Evolutionary conservation across 1,284 basidiomycete genomes (phyloP), one percentile per base, ranked within the genome.

Genomic region (Hemileia vastatrix): DNA sequence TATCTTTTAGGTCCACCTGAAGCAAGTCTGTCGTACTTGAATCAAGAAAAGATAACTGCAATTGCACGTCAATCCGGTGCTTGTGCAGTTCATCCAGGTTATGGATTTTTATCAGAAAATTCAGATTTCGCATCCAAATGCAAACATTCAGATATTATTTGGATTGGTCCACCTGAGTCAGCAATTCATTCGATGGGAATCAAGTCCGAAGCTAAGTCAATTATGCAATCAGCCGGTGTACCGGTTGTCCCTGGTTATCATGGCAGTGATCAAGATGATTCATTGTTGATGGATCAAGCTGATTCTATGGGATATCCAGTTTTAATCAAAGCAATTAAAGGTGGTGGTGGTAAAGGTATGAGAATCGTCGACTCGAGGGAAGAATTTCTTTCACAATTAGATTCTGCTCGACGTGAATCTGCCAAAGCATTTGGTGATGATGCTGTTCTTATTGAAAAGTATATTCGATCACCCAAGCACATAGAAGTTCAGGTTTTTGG

Each of bases 401-500:
- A 40, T 2, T 64, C 62, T 15, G 71, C 71, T 1, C 62, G 67
- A 48, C 52, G 70, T 1, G 71, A 72, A 56, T 8, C 40, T n/a
- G 8, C 8, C 8, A 43, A 43, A 8, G 45, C 40, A 8, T 43
- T 43, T 43, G 40, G 40, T n/a, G n/a, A 43, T 43, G 40, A 68
- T 72, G 64, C 65, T 36, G 54, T 59, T 4, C 79, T 83, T 63
- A 75, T 59, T 2, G 92, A 91, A 80, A 87, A 86, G 74, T 96
- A 84, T 75, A 86, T 91, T 65, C 81, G 86, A 69, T 83, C 83
- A n/a, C 90, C 90, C 9, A 81, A 90, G 65, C 90, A 92, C 74
- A 84, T 94, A 36, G 90, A 94, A 74, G 90, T 93, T 6, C 91
- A 93, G 75, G 85, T 93, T 5, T 93, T 93, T 73, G 87, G 87